Evolutionary conservation across 1,284 basidiomycete species (phyloP).

Genomic region (Fomes fomentarius): DNA sequence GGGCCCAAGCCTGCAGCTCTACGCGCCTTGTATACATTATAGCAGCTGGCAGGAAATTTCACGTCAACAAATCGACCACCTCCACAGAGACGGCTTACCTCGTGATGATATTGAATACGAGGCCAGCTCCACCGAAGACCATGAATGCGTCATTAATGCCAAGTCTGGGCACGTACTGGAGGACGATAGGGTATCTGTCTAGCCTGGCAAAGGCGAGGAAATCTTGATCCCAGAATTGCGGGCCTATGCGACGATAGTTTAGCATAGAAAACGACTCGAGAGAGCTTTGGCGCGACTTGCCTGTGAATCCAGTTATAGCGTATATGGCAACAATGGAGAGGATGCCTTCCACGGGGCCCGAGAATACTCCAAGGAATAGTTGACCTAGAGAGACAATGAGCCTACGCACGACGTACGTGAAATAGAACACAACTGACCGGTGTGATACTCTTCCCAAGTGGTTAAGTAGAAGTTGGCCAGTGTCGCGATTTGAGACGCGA

Average conservation of each 20-base stretch:
- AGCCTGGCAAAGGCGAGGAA: constrained; percentile 67
- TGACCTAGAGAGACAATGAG: constrained; percentile 51
- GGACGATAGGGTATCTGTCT: constrained; percentile 52
- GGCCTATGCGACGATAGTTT: constrained; percentile 47
- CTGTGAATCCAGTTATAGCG: constrained; percentile 75
- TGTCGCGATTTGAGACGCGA: constrained; percentile 84
- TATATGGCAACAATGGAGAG: constrained; percentile 85
- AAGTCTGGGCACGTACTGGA: constrained; percentile 59
- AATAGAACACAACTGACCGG: constrained; percentile 49
- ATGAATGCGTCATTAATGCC: constrained; percentile 90
- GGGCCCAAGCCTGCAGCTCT: constrained; percentile 39
- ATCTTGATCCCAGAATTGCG: constrained; percentile 84
- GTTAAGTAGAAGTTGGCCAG: constrained; percentile 95
- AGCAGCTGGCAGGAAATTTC: constrained; percentile 53
- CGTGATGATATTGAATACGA: constrained; percentile 82
- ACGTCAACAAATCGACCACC: background rate
- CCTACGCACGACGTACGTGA: background rate
- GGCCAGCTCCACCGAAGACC: constrained; percentile 75
- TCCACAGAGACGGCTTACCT: constrained; percentile 43
- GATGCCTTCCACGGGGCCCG: constrained; percentile 96
- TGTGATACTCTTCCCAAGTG: constrained; percentile 99
- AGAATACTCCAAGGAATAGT: constrained; percentile 91
- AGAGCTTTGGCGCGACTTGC: constrained; percentile 41
- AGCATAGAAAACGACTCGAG: background rate
- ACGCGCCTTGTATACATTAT: constrained; percentile 70